Evolutionary conservation across 305 asterid genomes (phyloP).

Genomic region (Fraxinus greggii): DNA sequence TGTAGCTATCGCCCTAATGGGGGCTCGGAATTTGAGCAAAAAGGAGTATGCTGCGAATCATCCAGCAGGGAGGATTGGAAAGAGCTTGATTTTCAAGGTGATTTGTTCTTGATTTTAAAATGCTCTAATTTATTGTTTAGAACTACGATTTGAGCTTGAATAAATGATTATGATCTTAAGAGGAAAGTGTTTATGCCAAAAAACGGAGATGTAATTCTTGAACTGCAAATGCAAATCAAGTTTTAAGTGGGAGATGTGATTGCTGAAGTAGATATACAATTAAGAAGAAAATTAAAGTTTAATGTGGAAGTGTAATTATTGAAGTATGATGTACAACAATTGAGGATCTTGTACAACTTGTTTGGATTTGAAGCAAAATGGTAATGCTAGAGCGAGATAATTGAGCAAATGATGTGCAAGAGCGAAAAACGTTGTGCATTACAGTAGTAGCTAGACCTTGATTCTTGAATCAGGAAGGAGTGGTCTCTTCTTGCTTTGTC

Average conservation of each 20-base stretch:
- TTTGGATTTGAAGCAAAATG: neutral
- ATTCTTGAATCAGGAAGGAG: constrained; percentile 3
- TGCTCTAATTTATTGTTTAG: neutral
- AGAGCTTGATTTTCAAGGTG: constrained; percentile 86
- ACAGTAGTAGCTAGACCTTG: neutral
- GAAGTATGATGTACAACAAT: neutral
- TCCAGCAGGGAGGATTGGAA: constrained; percentile 91
- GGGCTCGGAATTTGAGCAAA: constrained; percentile 71
- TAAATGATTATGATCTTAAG: neutral
- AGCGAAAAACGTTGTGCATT: neutral
- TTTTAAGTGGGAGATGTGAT: neutral
- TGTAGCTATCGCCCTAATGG: constrained; percentile 80
- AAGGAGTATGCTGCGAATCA: constrained; percentile 86
- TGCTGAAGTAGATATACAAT: neutral
- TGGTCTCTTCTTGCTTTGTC: neutral
- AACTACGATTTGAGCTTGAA: neutral
- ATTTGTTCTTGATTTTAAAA: neutral
- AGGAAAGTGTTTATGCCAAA: constrained; percentile 13
- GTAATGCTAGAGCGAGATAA: neutral
- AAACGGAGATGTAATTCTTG: constrained; percentile 1
- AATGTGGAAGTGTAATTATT: neutral
- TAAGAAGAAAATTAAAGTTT: neutral
- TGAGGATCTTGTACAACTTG: neutral
- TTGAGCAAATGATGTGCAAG: neutral
- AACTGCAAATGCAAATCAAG: neutral